A percentile compares a stretch with the other conserved stretches of the same genome.
These are phyloP conservation scores for Coprinopsis marcescibilis DNA, from an alignment of 768 basidiomycete genomes.

Conservation along the genomic window DNA sequence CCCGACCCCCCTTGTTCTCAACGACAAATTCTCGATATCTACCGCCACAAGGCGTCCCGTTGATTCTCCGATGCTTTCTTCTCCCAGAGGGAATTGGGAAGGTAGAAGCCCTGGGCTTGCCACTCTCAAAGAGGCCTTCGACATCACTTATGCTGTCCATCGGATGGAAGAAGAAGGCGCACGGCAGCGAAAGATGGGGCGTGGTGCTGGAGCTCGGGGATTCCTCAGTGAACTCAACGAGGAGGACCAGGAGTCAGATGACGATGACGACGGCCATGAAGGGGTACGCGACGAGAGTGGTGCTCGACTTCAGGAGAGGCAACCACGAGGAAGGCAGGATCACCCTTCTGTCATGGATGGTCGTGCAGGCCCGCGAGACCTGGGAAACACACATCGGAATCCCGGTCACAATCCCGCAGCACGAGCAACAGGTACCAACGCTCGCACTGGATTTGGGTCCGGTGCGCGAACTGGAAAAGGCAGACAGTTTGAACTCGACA, in stretches of 20 bases:
- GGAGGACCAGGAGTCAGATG: conserved; percentile 74
- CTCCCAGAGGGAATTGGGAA: conserved; percentile 67
- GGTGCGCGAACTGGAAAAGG: conserved; percentile 17
- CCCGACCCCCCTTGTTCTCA: conserved; percentile 54
- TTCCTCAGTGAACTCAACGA: conserved; percentile 88
- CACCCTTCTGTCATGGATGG: conserved; percentile 23
- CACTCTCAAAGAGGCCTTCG: conserved; percentile 95
- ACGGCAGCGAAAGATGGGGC: conserved; percentile 74
- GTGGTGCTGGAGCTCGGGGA: conserved; percentile 68
- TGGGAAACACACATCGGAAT: conserved; percentile 16
- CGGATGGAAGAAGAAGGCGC: conserved; percentile 99
- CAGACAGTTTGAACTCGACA: conserved; percentile 70
- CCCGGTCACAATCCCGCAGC: conserved; percentile 13
- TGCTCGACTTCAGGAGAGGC: conserved; percentile 26
- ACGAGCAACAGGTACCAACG: conserved; percentile 10
- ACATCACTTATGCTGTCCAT: conserved; percentile 98
- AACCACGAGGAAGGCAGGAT: background rate
- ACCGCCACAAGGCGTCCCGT: conserved; percentile 37
- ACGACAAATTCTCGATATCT: conserved; percentile 25
- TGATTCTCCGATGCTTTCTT: conserved; percentile 88
- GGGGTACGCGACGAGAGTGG: conserved; percentile 51
- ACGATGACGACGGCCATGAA: conserved; percentile 19
- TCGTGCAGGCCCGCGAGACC: conserved; percentile 31
- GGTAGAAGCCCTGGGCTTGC: conserved; percentile 90
- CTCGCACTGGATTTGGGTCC: background rate